phyloP scores from a whole-genome alignment of 1,284 basidiomycete species.

The Tylopilus sp. region DNA sequence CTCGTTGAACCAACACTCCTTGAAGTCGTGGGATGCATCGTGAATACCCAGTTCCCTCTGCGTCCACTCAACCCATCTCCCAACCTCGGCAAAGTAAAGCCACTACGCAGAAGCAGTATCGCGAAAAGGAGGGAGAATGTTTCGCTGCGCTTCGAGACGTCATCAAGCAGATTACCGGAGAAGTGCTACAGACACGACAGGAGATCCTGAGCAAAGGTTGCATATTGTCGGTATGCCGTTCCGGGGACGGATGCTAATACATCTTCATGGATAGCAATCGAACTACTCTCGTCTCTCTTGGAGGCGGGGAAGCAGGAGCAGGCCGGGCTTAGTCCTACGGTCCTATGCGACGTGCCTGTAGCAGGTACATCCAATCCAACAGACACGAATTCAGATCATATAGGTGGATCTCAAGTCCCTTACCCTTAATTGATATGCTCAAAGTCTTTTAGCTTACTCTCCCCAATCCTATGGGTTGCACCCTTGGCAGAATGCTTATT shows the following conservation, averaged over 20 bases:
- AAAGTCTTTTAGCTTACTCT: constrained; percentile 4
- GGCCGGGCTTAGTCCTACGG: background rate
- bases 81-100: constrained; percentile 9
- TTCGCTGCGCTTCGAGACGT: constrained; percentile 10
- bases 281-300: constrained; percentile 1
- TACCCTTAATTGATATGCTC: background rate
- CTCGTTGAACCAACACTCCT: background rate
- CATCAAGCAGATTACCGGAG: constrained; percentile 18
- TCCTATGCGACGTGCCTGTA: background rate
- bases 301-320: background rate
- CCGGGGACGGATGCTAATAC: background rate
- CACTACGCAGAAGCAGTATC: constrained; percentile 19
- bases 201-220: constrained; percentile 25
- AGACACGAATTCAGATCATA: background rate
- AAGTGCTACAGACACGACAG: constrained; percentile 17
- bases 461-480: background rate
- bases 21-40: background rate
- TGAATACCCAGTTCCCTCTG: background rate
- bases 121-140: constrained; percentile 19
- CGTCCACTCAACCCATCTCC: background rate
- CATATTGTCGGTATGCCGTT: background rate
- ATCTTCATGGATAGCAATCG: constrained; percentile 8
- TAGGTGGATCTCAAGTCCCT: constrained; percentile 2
- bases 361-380: background rate
- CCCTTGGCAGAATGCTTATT: background rate